Conservation (phyloP, 306 rosid species). For the Ormosia emarginata region DNA sequence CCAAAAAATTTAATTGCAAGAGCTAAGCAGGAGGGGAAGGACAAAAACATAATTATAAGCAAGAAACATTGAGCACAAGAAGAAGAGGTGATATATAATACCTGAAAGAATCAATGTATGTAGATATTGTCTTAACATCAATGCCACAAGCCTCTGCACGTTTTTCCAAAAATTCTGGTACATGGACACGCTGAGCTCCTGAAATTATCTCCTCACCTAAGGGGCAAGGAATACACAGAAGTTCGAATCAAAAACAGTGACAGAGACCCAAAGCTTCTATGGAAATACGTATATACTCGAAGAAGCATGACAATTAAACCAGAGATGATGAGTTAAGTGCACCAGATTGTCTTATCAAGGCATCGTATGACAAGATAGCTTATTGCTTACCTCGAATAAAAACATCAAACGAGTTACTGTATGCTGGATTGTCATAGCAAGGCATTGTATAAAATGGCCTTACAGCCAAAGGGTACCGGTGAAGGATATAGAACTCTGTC, state of each 20-base stretch:
- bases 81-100: constrained; percentile 17
- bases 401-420: constrained; percentile 93
- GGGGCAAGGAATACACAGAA: constrained; percentile 3
- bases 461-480: constrained; percentile 82
- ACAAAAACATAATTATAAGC: not conserved
- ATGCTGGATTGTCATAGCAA: constrained; percentile 66
- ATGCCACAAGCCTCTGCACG: constrained; percentile 82
- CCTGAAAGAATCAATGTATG: constrained; percentile 93
- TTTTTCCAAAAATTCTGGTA: constrained; percentile 63
- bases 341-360: not conserved
- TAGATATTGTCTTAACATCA: constrained; percentile 64
- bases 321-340: not conserved
- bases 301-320: not conserved
- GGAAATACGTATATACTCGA: not conserved
- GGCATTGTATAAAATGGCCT: constrained; percentile 99
- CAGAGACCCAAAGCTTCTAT: not conserved
- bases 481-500: constrained; percentile 88
- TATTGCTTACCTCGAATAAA: constrained; percentile 76
- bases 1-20: not conserved
- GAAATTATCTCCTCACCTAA: constrained; percentile 97
- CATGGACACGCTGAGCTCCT: constrained; percentile 91
- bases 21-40: not conserved
- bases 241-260: constrained; percentile 14
- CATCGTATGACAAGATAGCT: not conserved
- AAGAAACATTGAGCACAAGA: not conserved